phyloP scores from a whole-genome alignment of 176 grass and related monocot genomes.

The barley (Hordeum vulgare) region DNA sequence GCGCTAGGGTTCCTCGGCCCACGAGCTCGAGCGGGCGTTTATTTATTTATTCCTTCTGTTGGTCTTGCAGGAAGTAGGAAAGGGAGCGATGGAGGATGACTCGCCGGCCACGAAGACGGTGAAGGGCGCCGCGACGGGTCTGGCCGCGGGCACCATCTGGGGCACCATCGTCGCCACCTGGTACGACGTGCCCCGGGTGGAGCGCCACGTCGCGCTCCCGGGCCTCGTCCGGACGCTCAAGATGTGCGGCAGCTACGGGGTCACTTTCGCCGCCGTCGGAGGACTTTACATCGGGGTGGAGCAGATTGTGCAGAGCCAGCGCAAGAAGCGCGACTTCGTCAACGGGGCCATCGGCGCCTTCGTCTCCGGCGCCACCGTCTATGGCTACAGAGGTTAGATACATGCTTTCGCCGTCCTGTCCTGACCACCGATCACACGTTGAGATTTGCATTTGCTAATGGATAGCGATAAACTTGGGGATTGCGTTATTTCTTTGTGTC shows the following conservation, averaged over 20 bases:
- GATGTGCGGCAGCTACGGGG: conserved; percentile 88
- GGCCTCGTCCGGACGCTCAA: conserved; percentile 86
- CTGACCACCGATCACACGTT: not conserved
- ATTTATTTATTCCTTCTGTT: too few species aligned
- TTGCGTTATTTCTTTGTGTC: not conserved
- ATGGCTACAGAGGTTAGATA: conserved; percentile 70
- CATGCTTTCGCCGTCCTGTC: not conserved
- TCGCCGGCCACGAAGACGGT: conserved; percentile 61
- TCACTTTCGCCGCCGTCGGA: conserved; percentile 81
- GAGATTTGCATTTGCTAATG: not conserved
- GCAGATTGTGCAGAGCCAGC: conserved; percentile 79
- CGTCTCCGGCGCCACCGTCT: conserved; percentile 79
- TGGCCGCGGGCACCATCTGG: conserved; percentile 72
- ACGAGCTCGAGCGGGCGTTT: not conserved
- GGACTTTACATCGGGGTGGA: conserved; percentile 90
- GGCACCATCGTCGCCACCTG: conserved; percentile 91
- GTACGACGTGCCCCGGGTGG: conserved; percentile 96
- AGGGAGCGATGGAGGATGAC: conserved; percentile 60
- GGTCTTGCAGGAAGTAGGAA: not conserved
- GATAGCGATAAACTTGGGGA: not conserved
- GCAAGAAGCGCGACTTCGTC: conserved; percentile 81
- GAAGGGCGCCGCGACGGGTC: conserved; percentile 70
- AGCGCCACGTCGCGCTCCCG: conserved; percentile 86
- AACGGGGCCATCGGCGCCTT: conserved; percentile 86
- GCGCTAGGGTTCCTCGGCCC: conserved; percentile 6